These are phyloP conservation scores for Chrysopogon serrulatus DNA, from an alignment of 176 grass and related monocot genomes.

Conservation along the genomic window DNA sequence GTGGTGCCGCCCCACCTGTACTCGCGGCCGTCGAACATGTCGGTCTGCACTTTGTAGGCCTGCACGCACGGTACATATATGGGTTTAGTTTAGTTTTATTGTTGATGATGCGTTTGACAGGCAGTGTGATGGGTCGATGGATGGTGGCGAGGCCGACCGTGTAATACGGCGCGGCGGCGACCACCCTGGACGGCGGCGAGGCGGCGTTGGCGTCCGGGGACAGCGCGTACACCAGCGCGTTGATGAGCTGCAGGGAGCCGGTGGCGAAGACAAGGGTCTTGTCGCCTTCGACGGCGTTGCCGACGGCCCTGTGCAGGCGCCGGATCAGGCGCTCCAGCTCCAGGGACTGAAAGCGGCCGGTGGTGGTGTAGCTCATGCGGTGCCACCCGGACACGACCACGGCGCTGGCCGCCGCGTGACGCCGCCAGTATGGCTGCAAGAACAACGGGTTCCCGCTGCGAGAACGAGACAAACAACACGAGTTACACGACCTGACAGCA, in stretches of 20 bases:
- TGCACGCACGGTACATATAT: neutral
- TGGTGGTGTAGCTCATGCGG: conserved; percentile 52
- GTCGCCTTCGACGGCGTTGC: conserved; percentile 50
- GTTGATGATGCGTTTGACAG: no score
- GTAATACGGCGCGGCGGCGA: conserved; percentile 56
- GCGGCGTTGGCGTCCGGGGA: conserved; percentile 27
- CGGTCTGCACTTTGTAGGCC: conserved; percentile 20
- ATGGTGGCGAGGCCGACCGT: neutral
- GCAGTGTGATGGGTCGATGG: neutral
- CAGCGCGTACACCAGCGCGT: conserved; percentile 63
- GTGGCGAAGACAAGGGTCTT: conserved; percentile 55
- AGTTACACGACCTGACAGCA: neutral
- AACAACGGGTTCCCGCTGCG: conserved; percentile 69
- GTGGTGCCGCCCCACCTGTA: conserved; percentile 50
- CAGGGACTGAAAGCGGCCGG: conserved; percentile 22
- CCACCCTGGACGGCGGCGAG: conserved; percentile 40
- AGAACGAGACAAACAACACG: neutral
- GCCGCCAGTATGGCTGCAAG: conserved; percentile 78
- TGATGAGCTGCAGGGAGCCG: conserved; percentile 51
- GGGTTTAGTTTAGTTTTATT: no score
- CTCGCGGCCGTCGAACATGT: conserved; percentile 46
- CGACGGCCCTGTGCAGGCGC: conserved; percentile 47
- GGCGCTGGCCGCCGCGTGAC: conserved; percentile 48
- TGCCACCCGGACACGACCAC: conserved; percentile 78
- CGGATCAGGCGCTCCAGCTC: conserved; percentile 63